Evolutionary conservation across 139 green algal species (phyloP), one percentile per base, ranked within the genome.

Genomic region (Chlamydomonas sp.): DNA sequence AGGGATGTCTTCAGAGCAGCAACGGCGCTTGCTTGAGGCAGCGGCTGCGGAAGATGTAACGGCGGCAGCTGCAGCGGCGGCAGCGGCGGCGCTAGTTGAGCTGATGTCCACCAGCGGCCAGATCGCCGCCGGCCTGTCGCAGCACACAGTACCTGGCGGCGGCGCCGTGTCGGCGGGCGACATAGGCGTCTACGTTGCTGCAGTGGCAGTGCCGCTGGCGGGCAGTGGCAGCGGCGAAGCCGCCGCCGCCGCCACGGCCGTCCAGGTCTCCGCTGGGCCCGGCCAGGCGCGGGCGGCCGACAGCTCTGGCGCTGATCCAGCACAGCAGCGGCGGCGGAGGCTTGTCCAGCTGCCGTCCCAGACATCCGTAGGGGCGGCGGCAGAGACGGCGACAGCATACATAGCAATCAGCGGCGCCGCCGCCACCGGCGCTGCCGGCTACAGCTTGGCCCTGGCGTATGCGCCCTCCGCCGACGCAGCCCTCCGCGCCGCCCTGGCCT

Each of bases 401-500:
- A 69, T 86, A 2, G 71, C 79, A 1, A 16, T 87, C 5, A 15
- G 16, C 14, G 73, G 60, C 7, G 4, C 61, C 2, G 72, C 73
- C 14, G 83, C 83, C 15, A 31, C 31, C 5, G 20, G 17, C 0
- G 61, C 72, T 1, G 15, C 15, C 2, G 72, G 62, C 10, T 87
- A 87, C 61, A 17, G 72, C 83, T 59, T 87, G 0, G 73, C 74
- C 31, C 83, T 87, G 15, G 31, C 60, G 73, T 87, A 87, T 57
- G 31, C 71, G 61, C 63, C 73, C 4, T 58, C 83, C 7, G 61
- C 83, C 4, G 63, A 31, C 3, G n/a, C 83, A 5, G 83, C 72
- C 31, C 72, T 87, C 0, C 4, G 73, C 5, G 57, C 63, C 0
- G 61, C 63, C 1, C 2, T 81, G 72, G 73, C 81, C 1, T 15